Evolutionary conservation across 148 eudicot species (phyloP).

Genomic region (Rhododendron henanense): DNA sequence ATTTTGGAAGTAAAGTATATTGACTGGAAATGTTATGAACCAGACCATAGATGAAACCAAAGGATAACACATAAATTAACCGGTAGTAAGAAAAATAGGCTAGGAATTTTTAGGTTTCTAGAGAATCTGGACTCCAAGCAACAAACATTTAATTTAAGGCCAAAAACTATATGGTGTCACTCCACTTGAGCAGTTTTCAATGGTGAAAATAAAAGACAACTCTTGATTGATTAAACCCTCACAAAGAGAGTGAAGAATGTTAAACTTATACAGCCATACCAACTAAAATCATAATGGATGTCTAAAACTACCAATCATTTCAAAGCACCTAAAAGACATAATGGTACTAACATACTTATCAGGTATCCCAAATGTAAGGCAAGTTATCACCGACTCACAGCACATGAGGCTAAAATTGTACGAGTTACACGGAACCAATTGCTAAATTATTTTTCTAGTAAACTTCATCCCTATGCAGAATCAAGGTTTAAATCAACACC

Average conservation of each 20-base stretch:
- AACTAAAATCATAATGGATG: not conserved
- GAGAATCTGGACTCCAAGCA: not conserved
- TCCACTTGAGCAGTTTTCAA: not conserved
- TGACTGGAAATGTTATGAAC: not conserved
- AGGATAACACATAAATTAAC: not conserved
- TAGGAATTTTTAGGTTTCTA: not conserved
- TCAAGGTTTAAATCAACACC: too few relatives aligned
- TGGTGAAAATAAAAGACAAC: not conserved
- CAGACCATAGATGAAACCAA: not conserved
- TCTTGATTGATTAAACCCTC: not conserved
- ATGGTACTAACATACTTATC: constrained; percentile 3
- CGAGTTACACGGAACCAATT: constrained; percentile 20
- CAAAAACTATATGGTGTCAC: not conserved
- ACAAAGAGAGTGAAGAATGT: not conserved
- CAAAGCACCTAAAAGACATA: not conserved
- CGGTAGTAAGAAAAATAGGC: not conserved
- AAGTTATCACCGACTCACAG: too few relatives aligned
- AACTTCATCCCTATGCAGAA: too few relatives aligned
- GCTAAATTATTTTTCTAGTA: too few relatives aligned
- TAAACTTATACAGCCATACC: not conserved
- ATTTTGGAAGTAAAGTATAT: not conserved
- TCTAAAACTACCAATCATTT: not conserved
- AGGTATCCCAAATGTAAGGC: constrained; percentile 25
- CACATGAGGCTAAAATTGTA: too few relatives aligned
- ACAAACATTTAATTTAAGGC: not conserved